These are phyloP conservation scores for Triangularia setosa DNA, from an alignment of 2,329 filamentous ascomycete species.

Conservation along the genomic window DNA sequence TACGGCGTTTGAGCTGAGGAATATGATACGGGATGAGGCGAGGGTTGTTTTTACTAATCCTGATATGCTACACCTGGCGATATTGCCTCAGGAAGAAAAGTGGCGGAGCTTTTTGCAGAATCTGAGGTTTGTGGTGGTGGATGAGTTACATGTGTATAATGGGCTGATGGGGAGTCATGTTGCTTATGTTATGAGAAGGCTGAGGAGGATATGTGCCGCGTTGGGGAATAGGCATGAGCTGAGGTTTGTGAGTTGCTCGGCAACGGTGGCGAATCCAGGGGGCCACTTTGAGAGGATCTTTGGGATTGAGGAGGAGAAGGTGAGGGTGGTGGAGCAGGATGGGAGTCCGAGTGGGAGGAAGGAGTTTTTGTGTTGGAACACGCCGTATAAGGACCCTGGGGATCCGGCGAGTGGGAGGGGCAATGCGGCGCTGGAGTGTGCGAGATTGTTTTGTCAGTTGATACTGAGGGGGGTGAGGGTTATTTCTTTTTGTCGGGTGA, in stretches of 20 bases:
- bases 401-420: constrained; percentile 85
- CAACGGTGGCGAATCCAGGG: constrained; percentile 88
- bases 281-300: constrained; percentile 95
- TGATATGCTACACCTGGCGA: constrained; percentile 94
- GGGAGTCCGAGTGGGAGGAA: constrained; percentile 82
- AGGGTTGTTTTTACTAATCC: constrained; percentile 96
- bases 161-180: constrained; percentile 92
- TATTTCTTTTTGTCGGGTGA: constrained; percentile 86
- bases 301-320: constrained; percentile 65
- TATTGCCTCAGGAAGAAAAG: constrained; percentile 82
- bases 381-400: constrained; percentile 82
- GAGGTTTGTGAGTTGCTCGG: constrained; percentile 92
- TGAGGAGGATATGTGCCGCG: constrained; percentile 83
- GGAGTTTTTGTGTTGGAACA: constrained; percentile 97
- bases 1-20: constrained; percentile 76
- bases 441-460: constrained; percentile 83
- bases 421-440: constrained; percentile 79
- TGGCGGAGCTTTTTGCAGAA: constrained; percentile 90
- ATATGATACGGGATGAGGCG: constrained; percentile 78
- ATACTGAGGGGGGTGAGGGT: constrained; percentile 84
- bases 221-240: constrained; percentile 74
- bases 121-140: constrained; percentile 83
- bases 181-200: constrained; percentile 86
- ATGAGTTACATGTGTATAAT: constrained; percentile 95
- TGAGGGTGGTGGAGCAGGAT: constrained; percentile 81